A percentile compares a stretch with the other conserved stretches of the same genome.
These are phyloP conservation scores for Gaultheria prostrata DNA, from an alignment of 148 eudicot species.

Conservation along the genomic window DNA sequence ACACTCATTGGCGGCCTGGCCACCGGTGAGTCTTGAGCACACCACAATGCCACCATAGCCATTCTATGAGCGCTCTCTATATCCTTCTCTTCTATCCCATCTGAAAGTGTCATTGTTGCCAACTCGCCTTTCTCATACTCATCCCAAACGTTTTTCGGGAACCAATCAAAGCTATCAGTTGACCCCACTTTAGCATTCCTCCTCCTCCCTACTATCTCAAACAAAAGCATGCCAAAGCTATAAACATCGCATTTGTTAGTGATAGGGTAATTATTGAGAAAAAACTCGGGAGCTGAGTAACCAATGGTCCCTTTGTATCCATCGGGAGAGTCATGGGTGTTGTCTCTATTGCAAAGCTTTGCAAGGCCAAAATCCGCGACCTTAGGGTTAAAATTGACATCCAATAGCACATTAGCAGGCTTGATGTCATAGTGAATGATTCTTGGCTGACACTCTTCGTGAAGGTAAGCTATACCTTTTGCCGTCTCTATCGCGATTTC, in stretches of 20 bases:
- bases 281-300: slow-evolving; percentile 5
- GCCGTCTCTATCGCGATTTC: not conserved
- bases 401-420: slow-evolving; percentile 9
- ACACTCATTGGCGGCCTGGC: slow-evolving; percentile 2
- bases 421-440: slow-evolving; percentile 18
- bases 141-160: slow-evolving; percentile 8
- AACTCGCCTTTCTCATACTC: not conserved
- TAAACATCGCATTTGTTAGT: slow-evolving; percentile 15
- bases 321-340: not conserved
- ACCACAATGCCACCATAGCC: slow-evolving; percentile 10
- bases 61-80: not conserved
- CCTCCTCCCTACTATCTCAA: slow-evolving; percentile 13
- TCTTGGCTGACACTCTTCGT: not conserved
- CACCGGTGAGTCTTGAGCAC: not conserved
- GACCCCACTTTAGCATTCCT: not conserved
- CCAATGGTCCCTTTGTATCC: slow-evolving; percentile 9
- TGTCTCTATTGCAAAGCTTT: slow-evolving; percentile 5
- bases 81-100: not conserved
- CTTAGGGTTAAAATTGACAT: not conserved
- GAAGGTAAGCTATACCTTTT: not conserved
- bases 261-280: not conserved
- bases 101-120: not conserved
- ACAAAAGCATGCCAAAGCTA: slow-evolving; percentile 17
- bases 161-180: slow-evolving; percentile 4
- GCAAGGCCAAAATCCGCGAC: slow-evolving; percentile 11